A percentile compares a stretch with the other conserved stretches of the same genome.
Evolutionary conservation across 23 red algal species (phyloP).

Genomic region (Gracilaria vermiculophylla): DNA sequence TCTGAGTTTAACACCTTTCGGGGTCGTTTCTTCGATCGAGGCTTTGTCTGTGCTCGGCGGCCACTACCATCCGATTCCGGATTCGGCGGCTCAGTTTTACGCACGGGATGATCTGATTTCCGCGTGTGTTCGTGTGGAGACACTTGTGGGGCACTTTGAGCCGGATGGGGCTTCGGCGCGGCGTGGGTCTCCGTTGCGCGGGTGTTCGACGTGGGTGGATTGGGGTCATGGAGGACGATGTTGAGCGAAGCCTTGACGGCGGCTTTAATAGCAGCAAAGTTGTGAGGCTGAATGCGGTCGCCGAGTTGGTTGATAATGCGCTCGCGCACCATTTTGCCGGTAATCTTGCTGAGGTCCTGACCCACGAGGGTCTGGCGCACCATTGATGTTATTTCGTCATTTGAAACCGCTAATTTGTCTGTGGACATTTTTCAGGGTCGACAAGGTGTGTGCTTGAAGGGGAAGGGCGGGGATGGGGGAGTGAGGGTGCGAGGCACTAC

Average conservation of each 20-base stretch:
- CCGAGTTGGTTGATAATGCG: conserved; percentile 19
- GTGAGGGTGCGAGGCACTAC: no score
- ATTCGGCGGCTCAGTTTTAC: not conserved
- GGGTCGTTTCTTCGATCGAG: not conserved
- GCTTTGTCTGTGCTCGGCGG: not conserved
- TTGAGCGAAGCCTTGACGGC: conserved; percentile 23
- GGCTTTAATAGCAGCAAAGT: not conserved
- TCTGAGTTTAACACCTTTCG: not conserved
- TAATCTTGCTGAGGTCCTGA: conserved; percentile 52
- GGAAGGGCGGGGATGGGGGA: no score
- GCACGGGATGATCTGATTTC: not conserved
- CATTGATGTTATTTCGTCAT: conserved; percentile 28
- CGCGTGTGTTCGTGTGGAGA: not conserved
- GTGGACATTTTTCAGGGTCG: not conserved
- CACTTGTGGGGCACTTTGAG: not conserved
- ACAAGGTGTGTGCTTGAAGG: no score
- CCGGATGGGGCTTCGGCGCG: not conserved
- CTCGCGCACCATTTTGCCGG: conserved; percentile 47
- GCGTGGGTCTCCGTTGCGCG: not conserved
- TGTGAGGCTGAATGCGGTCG: not conserved
- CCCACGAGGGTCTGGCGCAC: conserved; percentile 43
- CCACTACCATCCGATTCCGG: not conserved
- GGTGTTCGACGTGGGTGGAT: no score
- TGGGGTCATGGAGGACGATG: not conserved
- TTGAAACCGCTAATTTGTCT: not conserved